phyloP scores from a whole-genome alignment of 768 basidiomycete species.

The Gloeostereum incarnatum region DNA sequence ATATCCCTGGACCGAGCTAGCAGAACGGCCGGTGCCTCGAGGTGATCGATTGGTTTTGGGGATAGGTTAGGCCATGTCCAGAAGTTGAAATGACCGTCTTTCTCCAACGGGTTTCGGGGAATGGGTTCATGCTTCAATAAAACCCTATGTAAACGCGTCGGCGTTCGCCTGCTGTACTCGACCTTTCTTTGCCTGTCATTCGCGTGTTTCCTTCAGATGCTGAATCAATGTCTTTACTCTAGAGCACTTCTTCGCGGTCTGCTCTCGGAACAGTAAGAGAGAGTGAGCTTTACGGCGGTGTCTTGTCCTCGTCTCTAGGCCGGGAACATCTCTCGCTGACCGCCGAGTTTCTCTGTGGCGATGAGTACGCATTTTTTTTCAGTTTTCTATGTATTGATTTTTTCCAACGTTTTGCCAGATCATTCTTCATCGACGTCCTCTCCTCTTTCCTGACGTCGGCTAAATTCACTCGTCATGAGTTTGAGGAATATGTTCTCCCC shows the following conservation, averaged over 20 bases:
- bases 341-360: slow-evolving; percentile 90
- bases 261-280: slow-evolving; percentile 87
- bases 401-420: slow-evolving; percentile 30
- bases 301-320: slow-evolving; percentile 75
- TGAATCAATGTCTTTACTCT: slow-evolving; percentile 7
- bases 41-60: too few relatives aligned
- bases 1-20: too few relatives aligned
- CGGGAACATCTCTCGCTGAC: slow-evolving; percentile 90
- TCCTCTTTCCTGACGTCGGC: slow-evolving; percentile 77
- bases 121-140: too few relatives aligned
- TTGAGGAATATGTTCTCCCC: slow-evolving; percentile 65
- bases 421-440: slow-evolving; percentile 86
- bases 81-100: too few relatives aligned
- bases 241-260: slow-evolving; percentile 85
- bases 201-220: neutral
- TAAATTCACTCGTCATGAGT: slow-evolving; percentile 74
- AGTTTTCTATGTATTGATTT: slow-evolving; percentile 1
- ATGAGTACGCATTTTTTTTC: slow-evolving; percentile 56
- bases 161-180: too few relatives aligned
- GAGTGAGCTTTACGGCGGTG: slow-evolving; percentile 88
- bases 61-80: too few relatives aligned
- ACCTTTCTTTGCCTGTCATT: too few relatives aligned
- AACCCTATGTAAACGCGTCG: too few relatives aligned
- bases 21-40: too few relatives aligned
- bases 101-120: too few relatives aligned